A percentile compares a stretch with the other conserved stretches of the same genome.
Evolutionary conservation across 2,329 filamentous ascomycete species (phyloP).

Genomic region (Chaetomium sp.): DNA sequence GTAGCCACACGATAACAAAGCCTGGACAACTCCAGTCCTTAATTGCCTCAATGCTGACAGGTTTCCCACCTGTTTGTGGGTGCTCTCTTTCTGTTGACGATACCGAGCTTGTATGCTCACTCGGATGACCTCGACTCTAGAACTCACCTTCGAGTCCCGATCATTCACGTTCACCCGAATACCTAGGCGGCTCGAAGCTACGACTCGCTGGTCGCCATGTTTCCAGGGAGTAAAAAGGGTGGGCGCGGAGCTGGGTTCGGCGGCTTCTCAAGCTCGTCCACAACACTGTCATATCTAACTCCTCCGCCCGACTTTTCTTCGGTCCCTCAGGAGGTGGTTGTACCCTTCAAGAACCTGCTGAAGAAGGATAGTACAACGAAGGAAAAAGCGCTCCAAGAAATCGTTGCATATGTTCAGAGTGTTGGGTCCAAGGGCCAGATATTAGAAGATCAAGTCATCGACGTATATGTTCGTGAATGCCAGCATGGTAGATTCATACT

Average conservation of each 20-base stretch:
- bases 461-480: conserved; percentile 69
- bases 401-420: conserved; percentile 57
- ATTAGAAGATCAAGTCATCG: conserved; percentile 74
- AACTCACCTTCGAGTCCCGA: too few relatives aligned
- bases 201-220: conserved; percentile 1
- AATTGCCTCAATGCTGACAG: too few relatives aligned
- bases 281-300: conserved; percentile 72
- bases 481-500: not conserved
- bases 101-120: too few relatives aligned
- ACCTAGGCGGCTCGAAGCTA: not conserved
- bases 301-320: conserved; percentile 75
- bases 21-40: too few relatives aligned
- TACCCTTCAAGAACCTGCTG: conserved; percentile 84
- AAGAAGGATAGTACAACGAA: conserved; percentile 95
- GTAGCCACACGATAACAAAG: too few relatives aligned
- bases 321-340: conserved; percentile 75
- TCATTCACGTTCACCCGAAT: too few relatives aligned
- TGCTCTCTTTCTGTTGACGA: too few relatives aligned
- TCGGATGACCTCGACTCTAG: too few relatives aligned
- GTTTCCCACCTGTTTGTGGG: too few relatives aligned
- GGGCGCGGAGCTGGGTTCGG: conserved; percentile 30
- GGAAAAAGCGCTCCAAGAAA: conserved; percentile 79
- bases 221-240: not conserved
- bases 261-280: conserved; percentile 37
- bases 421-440: conserved; percentile 52